These are phyloP conservation scores for barrel medic (Medicago truncatula) DNA, from an alignment of 306 rosid genomes.

Conservation along the genomic window MtrunA17r5.0-ANR NC_053042.1:10186501-10187000, in stretches of 20 bases:
- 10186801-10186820: constrained; percentile 92
- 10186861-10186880: background rate
- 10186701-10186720: constrained; percentile 20
- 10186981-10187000: constrained; percentile 65
- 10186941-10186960: constrained; percentile 56
- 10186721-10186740: constrained; percentile 61
- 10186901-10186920: no score
- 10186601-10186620: constrained; percentile 1
- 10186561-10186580: background rate
- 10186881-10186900: no score
- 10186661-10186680: background rate
- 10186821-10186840: constrained; percentile 15
- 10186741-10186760: constrained; percentile 65
- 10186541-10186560: background rate
- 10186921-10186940: background rate
- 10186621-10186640: constrained; percentile 19
- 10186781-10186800: constrained; percentile 77
- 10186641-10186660: constrained; percentile 5
- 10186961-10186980: constrained; percentile 60
- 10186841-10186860: background rate
- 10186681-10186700: constrained; percentile 3
- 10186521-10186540: constrained; percentile 4
- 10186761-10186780: constrained; percentile 88
- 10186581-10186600: background rate
- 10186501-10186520: constrained; percentile 11